Percentiles rank a stretch among this genome's conserved stretches.
These are phyloP conservation scores for Vanderwaltozyma tropicalis DNA, from an alignment of 805 yeast genomes.

Conservation along the genomic window DNA sequence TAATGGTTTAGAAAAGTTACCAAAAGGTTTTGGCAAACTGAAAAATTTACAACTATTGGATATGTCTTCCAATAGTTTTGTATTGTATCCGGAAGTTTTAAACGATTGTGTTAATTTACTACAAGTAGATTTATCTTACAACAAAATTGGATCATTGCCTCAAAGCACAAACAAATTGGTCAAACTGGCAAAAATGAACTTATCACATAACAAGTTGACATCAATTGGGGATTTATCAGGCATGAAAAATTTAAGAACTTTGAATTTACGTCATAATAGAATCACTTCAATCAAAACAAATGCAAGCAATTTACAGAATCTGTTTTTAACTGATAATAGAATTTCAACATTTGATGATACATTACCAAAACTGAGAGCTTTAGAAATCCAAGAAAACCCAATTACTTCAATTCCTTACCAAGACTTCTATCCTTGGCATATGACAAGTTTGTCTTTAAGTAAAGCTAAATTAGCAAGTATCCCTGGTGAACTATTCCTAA, in stretches of 20 bases:
- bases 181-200: conserved; percentile 55
- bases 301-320: conserved; percentile 55
- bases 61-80: conserved; percentile 68
- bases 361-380: conserved; percentile 51
- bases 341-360: conserved; percentile 59
- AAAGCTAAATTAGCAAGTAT: conserved; percentile 75
- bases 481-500: conserved; percentile 50
- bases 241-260: conserved; percentile 48
- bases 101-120: conserved; percentile 47
- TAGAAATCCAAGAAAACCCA: conserved; percentile 76
- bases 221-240: conserved; percentile 36
- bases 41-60: conserved; percentile 50
- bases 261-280: conserved; percentile 71
- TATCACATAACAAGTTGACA: conserved; percentile 60
- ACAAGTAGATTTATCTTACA: conserved; percentile 74
- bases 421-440: conserved; percentile 41
- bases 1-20: conserved; percentile 57
- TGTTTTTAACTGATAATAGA: conserved; percentile 64
- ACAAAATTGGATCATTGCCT: conserved; percentile 55
- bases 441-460: conserved; percentile 65
- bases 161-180: conserved; percentile 45
- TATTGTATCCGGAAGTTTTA: conserved; percentile 53
- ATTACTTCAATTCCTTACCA: conserved; percentile 40
- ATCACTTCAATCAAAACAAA: conserved; percentile 31
- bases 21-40: conserved; percentile 48